phyloP scores from a whole-genome alignment of 2,329 filamentous ascomycete species.

The Alternaria novae-zelandiae region DNA sequence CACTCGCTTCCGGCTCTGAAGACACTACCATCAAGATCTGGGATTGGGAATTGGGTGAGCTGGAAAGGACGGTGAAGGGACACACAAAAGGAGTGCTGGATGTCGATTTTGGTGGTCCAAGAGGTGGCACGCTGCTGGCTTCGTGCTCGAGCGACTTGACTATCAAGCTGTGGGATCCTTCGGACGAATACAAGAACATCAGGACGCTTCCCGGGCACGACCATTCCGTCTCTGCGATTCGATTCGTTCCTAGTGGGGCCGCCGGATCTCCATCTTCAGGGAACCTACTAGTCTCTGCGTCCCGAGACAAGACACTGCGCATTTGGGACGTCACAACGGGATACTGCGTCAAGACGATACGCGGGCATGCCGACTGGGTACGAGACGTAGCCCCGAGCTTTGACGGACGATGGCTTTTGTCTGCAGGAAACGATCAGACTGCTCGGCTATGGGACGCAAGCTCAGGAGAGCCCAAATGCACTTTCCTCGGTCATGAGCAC shows the following conservation, averaged over 20 bases:
- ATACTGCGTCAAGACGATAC: constrained; percentile 89
- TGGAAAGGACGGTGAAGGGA: constrained; percentile 88
- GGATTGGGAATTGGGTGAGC: constrained; percentile 94
- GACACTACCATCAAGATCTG: constrained; percentile 96
- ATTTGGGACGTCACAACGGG: constrained; percentile 95
- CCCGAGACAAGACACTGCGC: constrained; percentile 80
- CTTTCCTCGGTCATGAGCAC: constrained; percentile 86
- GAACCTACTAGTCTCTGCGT: constrained; percentile 85
- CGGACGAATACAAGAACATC: constrained; percentile 94
- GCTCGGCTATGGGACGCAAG: constrained; percentile 85
- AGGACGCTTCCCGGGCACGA: constrained; percentile 89
- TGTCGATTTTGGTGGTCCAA: constrained; percentile 86
- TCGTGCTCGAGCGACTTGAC: constrained; percentile 89
- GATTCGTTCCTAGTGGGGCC: constrained; percentile 85
- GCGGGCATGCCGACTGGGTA: constrained; percentile 89
- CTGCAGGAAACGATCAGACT: constrained; percentile 81
- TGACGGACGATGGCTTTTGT: constrained; percentile 83
- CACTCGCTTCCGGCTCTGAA: constrained; percentile 86
- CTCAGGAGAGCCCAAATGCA: constrained; percentile 75
- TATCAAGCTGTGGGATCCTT: constrained; percentile 94
- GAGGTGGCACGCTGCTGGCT: constrained; percentile 78
- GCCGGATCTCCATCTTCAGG: constrained; percentile 79
- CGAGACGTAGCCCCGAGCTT: constrained; percentile 81
- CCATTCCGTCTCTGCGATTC: constrained; percentile 86
- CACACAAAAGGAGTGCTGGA: constrained; percentile 89